phyloP scores from a whole-genome alignment of 2,329 filamentous ascomycete species.

The Neopestalotiopsis sp. region DNA sequence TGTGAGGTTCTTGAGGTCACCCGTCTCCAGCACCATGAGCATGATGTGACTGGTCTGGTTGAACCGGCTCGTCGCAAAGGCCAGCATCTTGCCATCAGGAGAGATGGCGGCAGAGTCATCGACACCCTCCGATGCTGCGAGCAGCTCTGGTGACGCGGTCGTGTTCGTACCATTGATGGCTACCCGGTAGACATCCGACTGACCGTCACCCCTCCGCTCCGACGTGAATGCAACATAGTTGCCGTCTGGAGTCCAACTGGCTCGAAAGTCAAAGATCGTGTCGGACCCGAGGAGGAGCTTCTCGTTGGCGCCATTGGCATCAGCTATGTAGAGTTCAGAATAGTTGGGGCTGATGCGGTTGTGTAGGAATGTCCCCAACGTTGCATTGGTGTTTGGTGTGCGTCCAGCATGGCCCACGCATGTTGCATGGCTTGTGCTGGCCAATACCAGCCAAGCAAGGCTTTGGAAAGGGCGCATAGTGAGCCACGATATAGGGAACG shows the following conservation, averaged over 20 bases:
- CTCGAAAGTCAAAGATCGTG: slow-evolving; percentile 44
- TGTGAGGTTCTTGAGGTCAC: background rate
- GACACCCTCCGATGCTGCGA: background rate
- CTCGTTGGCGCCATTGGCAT: slow-evolving; percentile 45
- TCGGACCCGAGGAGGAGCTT: slow-evolving; percentile 36
- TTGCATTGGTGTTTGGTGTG: background rate
- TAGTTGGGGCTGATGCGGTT: slow-evolving; percentile 28
- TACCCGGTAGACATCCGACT: slow-evolving; percentile 4
- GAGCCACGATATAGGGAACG: background rate
- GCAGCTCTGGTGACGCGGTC: background rate
- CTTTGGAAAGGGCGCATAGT: background rate
- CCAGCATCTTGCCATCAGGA: background rate
- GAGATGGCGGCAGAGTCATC: background rate
- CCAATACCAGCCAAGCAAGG: background rate
- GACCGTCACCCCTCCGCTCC: slow-evolving; percentile 27
- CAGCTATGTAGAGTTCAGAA: slow-evolving; percentile 35
- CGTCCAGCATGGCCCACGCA: background rate
- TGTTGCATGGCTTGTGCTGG: background rate
- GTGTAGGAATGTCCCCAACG: slow-evolving; percentile 16
- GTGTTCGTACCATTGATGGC: background rate
- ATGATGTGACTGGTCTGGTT: background rate
- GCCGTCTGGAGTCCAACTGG: slow-evolving; percentile 45
- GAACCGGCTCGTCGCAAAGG: background rate
- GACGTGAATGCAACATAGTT: slow-evolving; percentile 47
- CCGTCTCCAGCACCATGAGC: background rate